Evolutionary conservation across 176 grass and related monocot genomes (phyloP).

Genomic region (Aegilops speltoides): DNA sequence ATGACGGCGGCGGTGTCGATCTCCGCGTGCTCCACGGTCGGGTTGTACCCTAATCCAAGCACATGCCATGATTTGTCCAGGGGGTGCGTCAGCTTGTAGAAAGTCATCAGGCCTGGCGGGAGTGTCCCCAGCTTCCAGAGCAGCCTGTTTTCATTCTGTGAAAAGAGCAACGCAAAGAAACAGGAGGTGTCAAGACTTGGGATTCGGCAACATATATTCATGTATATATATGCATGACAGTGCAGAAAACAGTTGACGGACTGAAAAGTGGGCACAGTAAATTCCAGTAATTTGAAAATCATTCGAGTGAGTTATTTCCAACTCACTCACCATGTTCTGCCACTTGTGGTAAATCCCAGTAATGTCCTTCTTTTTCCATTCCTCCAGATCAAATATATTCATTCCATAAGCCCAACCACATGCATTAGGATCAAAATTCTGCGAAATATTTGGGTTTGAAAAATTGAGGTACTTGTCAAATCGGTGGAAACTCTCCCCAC

Average conservation of each 20-base stretch:
- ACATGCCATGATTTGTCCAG: conserved; percentile 58
- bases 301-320: conserved; percentile 13
- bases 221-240: not conserved
- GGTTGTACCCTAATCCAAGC: conserved; percentile 46
- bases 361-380: conserved; percentile 74
- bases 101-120: conserved; percentile 40
- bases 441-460: conserved; percentile 54
- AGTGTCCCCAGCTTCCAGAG: conserved; percentile 55
- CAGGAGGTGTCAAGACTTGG: not conserved
- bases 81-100: conserved; percentile 53
- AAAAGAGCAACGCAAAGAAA: not conserved
- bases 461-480: conserved; percentile 74
- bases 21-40: conserved; percentile 38
- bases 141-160: conserved; percentile 46
- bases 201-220: not conserved
- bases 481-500: conserved; percentile 60
- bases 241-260: not conserved
- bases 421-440: conserved; percentile 66
- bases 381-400: conserved; percentile 71
- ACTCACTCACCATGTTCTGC: conserved; percentile 64
- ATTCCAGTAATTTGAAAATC: not conserved
- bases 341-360: conserved; percentile 73
- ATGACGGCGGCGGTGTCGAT: conserved; percentile 44
- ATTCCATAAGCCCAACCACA: conserved; percentile 73
- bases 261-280: not conserved